phyloP scores from a whole-genome alignment of 2,329 filamentous ascomycete genomes.

The Neonectria neomacrospora region DNA sequence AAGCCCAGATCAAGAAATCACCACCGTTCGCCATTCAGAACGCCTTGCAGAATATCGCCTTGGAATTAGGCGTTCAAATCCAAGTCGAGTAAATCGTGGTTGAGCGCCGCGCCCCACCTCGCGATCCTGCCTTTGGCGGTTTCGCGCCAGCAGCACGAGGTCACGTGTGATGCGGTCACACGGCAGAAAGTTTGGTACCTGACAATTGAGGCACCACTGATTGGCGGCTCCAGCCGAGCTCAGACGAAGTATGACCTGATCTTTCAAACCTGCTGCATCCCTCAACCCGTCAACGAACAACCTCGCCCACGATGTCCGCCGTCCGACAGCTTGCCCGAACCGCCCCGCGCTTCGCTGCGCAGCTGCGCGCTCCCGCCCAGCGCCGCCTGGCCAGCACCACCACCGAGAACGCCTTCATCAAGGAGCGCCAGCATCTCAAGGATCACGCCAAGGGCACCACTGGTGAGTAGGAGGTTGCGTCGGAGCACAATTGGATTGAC shows the following conservation, averaged over 20 bases:
- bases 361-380: slow-evolving; percentile 70
- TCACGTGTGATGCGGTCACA: slow-evolving; percentile 44
- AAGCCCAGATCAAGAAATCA: neutral
- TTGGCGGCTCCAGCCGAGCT: slow-evolving; percentile 50
- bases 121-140: slow-evolving; percentile 25
- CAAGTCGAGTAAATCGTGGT: neutral
- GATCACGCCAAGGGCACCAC: slow-evolving; percentile 87
- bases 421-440: slow-evolving; percentile 90
- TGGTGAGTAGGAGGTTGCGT: slow-evolving; percentile 66
- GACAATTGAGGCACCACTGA: slow-evolving; percentile 47
- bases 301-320: slow-evolving; percentile 67
- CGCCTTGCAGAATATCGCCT: neutral
- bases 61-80: no score
- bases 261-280: slow-evolving; percentile 43
- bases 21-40: neutral
- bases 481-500: slow-evolving; percentile 35
- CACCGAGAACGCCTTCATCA: slow-evolving; percentile 92
- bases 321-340: slow-evolving; percentile 70
- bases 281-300: slow-evolving; percentile 40
- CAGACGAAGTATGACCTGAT: slow-evolving; percentile 49
- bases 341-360: slow-evolving; percentile 70
- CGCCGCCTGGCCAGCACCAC: slow-evolving; percentile 78
- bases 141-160: slow-evolving; percentile 42
- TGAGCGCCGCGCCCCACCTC: slow-evolving; percentile 17
- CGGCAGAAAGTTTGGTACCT: slow-evolving; percentile 38